Base-by-base conservation (phyloP, 768 basidiomycete species). In the Suillus discolor region DNA sequence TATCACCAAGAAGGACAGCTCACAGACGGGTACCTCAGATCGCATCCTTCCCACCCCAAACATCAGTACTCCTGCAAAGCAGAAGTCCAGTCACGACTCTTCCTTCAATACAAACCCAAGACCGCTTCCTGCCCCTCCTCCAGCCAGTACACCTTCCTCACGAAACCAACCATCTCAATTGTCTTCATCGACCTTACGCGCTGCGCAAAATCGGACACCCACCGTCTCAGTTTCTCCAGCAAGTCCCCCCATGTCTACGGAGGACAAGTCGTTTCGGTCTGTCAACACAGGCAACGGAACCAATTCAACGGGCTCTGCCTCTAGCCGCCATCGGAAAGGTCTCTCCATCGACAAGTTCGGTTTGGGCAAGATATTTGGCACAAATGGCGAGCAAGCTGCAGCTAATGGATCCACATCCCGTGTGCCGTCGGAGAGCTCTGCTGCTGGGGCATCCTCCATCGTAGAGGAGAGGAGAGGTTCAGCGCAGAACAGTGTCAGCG, bases 281-380 rank as follows among this genome's bases (percentile, higher is more conserved):
- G 60, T 74, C 61, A 74, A 72, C 8, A 70, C 69, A 42, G 68
- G 68, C n/a, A 55, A 55, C n/a, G 59, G 59, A 12, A 69, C 75
- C 39, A 67, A 70, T 64, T 79, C 68, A 66, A 81, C 74, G 51
- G 82, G 81, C 20, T 79, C 80, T 39, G 79, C 79, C 20, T 75
- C 79, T 44, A 81, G 84, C 64, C 84, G 89, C 28, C 87, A 89
- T 68, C 82, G 83, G 65, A 87, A 88, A 69, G 91, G 90, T 11
- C 79, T 91, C 66, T 92, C 92, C 4, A 78, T 93, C 69, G 93
- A 94, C 80, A 90, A 89, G 75, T 87, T 94, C 69, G 90, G 89
- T 12, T 81, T 94, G 3, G 86, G 87, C 62, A 93, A 91, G 79
- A 85, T 94, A 63, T 90, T 94, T 63, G 85, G 85, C 39, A 73